phyloP scores from a whole-genome alignment of 2,329 filamentous ascomycete species.

The Fusarium duplospermum region DNA sequence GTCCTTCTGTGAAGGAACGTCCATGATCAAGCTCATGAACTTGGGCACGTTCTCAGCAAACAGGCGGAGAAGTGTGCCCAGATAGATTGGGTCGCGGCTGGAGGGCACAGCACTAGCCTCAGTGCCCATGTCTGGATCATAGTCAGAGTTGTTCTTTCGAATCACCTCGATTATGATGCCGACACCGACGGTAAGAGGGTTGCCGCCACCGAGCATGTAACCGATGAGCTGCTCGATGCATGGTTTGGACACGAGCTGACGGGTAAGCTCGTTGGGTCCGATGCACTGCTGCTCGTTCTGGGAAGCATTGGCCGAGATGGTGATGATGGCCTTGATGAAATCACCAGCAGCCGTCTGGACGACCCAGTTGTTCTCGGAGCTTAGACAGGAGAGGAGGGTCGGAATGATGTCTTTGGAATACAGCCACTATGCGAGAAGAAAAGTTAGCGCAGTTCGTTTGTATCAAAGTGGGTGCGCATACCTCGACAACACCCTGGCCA shows the following conservation, averaged over 20 bases:
- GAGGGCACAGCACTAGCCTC: slow-evolving; percentile 84
- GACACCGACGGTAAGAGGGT: slow-evolving; percentile 93
- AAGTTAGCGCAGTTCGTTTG: slow-evolving; percentile 33
- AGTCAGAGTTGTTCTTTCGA: slow-evolving; percentile 98
- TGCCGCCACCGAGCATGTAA: slow-evolving; percentile 93
- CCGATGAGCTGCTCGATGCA: slow-evolving; percentile 88
- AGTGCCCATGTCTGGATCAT: slow-evolving; percentile 90
- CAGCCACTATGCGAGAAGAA: slow-evolving; percentile 75
- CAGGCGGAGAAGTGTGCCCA: slow-evolving; percentile 87
- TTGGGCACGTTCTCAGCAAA: slow-evolving; percentile 93
- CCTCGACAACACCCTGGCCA: slow-evolving; percentile 93
- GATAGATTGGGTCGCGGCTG: slow-evolving; percentile 91
- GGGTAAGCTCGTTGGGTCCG: slow-evolving; percentile 94
- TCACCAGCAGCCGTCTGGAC: slow-evolving; percentile 97
- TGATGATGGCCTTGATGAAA: slow-evolving; percentile 98
- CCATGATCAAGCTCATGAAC: slow-evolving; percentile 92
- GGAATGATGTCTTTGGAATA: slow-evolving; percentile 91
- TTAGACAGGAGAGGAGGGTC: slow-evolving; percentile 85
- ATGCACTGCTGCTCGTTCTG: slow-evolving; percentile 99
- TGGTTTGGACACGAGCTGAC: slow-evolving; percentile 88
- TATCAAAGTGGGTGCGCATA: slow-evolving; percentile 55
- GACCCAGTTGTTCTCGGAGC: slow-evolving; percentile 84
- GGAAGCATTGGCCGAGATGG: slow-evolving; percentile 96
- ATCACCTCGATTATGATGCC: slow-evolving; percentile 99
- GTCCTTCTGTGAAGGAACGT: slow-evolving; percentile 77